Conservation (phyloP, 1,284 basidiomycete genomes). For the Tranzscheliella williamsii region DNA sequence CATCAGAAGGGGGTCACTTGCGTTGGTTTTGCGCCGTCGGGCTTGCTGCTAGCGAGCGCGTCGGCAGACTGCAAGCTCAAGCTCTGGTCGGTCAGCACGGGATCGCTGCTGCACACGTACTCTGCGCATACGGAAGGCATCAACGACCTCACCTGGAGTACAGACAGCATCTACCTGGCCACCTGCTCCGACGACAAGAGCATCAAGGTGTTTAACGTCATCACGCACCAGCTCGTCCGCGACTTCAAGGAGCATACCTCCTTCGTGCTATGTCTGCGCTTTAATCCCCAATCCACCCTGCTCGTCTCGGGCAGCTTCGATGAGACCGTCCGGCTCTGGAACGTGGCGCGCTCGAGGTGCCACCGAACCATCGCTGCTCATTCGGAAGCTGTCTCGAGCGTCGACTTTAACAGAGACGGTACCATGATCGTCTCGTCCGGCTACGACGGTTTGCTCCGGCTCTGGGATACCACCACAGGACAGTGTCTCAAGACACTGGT, state of each 20-base stretch:
- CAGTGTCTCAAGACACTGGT: constrained; percentile 96
- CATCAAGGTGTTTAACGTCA: constrained; percentile 42
- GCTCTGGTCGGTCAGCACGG: constrained; percentile 42
- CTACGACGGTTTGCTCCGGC: constrained; percentile 85
- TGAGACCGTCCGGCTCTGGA: constrained; percentile 93
- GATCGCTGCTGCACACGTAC: constrained; percentile 32
- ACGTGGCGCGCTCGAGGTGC: constrained; percentile 70
- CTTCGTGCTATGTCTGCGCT: constrained; percentile 89
- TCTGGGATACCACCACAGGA: constrained; percentile 91
- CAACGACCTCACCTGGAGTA: constrained; percentile 52
- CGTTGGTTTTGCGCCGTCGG: constrained; percentile 64
- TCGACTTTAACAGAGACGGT: constrained; percentile 91
- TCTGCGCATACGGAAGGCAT: constrained; percentile 34
- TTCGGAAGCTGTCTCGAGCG: constrained; percentile 91
- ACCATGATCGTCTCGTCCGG: constrained; percentile 89
- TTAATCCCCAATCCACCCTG: constrained; percentile 83
- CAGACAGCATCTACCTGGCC: constrained; percentile 45
- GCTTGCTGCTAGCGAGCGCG: constrained; percentile 57
- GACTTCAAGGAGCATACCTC: constrained; percentile 80
- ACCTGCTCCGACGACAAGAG: constrained; percentile 49
- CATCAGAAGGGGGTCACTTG: constrained; percentile 63
- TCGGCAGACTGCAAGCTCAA: constrained; percentile 62
- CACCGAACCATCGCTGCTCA: constrained; percentile 73
- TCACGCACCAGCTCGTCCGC: constrained; percentile 18
- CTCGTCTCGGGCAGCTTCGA: constrained; percentile 91